These are phyloP conservation scores for Maudiozyma bulderi DNA, from an alignment of 805 yeast genomes.

Conservation along the genomic window DNA sequence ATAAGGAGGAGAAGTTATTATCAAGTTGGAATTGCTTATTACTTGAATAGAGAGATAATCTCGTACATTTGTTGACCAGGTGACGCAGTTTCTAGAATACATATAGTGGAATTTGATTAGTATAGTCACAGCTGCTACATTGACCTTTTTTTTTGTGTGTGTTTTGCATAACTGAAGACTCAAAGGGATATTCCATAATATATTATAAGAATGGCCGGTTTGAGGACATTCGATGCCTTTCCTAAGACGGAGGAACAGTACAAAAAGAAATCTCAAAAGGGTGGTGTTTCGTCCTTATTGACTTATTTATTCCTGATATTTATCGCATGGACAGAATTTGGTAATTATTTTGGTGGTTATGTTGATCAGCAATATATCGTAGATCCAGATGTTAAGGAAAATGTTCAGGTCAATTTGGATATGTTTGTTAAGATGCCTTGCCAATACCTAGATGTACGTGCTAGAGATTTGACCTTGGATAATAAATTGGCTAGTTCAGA, in stretches of 20 bases:
- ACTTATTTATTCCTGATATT: constrained; percentile 55
- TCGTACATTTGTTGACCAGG: neutral
- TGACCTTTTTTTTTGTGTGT: too few relatives aligned
- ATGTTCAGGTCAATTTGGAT: constrained; percentile 66
- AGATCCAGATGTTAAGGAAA: constrained; percentile 47
- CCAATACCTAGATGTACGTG: constrained; percentile 60
- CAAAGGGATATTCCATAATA: neutral
- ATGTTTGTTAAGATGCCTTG: constrained; percentile 80
- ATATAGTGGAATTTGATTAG: neutral
- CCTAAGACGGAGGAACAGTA: constrained; percentile 67
- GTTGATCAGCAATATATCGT: constrained; percentile 72
- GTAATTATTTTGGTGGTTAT: constrained; percentile 75
- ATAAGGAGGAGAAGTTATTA: too few relatives aligned
- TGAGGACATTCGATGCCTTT: constrained; percentile 62
- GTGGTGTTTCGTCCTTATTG: constrained; percentile 62
- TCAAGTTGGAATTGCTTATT: too few relatives aligned
- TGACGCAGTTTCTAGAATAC: neutral
- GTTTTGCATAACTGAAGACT: neutral
- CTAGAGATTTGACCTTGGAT: constrained; percentile 70
- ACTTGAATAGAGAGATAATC: too few relatives aligned
- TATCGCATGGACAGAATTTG: constrained; percentile 74
- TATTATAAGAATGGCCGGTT: constrained; percentile 21
- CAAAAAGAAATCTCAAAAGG: constrained; percentile 63
- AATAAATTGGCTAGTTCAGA: constrained; percentile 68
- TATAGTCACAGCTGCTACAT: too few relatives aligned